Conservation (phyloP, 352 stramenopile species). For the Phytophthora pistaciae region DNA sequence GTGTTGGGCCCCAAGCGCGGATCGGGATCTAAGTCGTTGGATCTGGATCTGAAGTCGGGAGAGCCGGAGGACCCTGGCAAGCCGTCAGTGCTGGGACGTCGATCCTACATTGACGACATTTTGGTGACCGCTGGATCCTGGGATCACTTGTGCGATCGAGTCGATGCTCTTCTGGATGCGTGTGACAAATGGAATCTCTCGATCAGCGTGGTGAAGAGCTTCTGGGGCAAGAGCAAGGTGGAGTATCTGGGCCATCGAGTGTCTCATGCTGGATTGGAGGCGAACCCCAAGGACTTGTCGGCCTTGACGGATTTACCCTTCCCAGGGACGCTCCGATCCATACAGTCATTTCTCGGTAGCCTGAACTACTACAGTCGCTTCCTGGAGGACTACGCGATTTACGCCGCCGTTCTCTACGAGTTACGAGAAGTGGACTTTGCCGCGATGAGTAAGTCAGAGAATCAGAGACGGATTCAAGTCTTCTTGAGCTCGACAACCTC, state of each 20-base stretch:
- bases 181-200: slow-evolving; percentile 10
- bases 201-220: slow-evolving; percentile 39
- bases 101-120: not conserved
- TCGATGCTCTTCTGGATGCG: not conserved
- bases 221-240: slow-evolving; percentile 18
- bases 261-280: slow-evolving; percentile 5
- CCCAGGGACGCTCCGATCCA: not conserved
- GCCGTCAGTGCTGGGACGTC: not conserved
- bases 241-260: slow-evolving; percentile 26
- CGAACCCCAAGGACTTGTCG: slow-evolving; percentile 14
- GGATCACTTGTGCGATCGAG: slow-evolving; percentile 1
- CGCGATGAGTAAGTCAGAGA: not conserved
- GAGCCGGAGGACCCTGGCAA: not conserved
- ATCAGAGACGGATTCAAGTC: not conserved
- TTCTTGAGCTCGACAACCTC: not conserved
- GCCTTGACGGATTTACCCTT: slow-evolving; percentile 18
- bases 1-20: too few relatives aligned
- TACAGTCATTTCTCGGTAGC: slow-evolving; percentile 28
- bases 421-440: slow-evolving; percentile 19
- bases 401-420: slow-evolving; percentile 7
- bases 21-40: too few relatives aligned
- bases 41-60: not conserved
- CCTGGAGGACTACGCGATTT: slow-evolving; percentile 19
- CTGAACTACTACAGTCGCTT: slow-evolving; percentile 28
- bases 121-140: not conserved